Conservation (phyloP, 768 basidiomycete species). For the Leccinellum albellum region DNA sequence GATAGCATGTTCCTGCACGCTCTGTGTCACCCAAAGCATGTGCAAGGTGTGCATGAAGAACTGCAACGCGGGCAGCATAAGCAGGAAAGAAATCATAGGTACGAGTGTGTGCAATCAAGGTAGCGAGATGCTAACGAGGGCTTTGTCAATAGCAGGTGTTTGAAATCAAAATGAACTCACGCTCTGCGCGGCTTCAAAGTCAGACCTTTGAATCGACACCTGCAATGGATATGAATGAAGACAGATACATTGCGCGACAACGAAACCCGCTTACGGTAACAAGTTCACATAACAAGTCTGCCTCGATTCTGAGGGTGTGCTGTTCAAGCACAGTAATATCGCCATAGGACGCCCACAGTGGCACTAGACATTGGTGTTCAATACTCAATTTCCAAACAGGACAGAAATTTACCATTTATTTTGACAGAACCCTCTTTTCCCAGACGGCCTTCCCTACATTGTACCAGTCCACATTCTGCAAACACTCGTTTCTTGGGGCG, state of each 20-base stretch:
- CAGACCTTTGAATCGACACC: slow-evolving; percentile 65
- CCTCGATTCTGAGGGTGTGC: slow-evolving; percentile 58
- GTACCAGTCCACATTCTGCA: slow-evolving; percentile 55
- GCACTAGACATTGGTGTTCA: slow-evolving; percentile 36
- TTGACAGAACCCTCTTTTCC: slow-evolving; percentile 17
- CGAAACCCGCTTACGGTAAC: slow-evolving; percentile 45
- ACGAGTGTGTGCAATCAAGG: slow-evolving; percentile 60
- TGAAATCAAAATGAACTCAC: slow-evolving; percentile 31
- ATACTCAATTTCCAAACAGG: background rate
- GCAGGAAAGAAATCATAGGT: slow-evolving; percentile 50
- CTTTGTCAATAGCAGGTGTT: background rate
- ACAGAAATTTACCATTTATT: slow-evolving; percentile 12
- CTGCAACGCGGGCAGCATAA: slow-evolving; percentile 60
- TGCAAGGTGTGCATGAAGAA: slow-evolving; percentile 71
- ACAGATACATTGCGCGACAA: background rate
- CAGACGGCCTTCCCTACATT: slow-evolving; percentile 43
- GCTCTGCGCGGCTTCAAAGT: slow-evolving; percentile 60
- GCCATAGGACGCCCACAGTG: slow-evolving; percentile 48
- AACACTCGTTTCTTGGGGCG: slow-evolving; percentile 72
- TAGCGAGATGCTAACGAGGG: slow-evolving; percentile 34
- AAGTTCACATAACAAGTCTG: slow-evolving; percentile 69
- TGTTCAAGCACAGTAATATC: slow-evolving; percentile 49
- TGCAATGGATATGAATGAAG: slow-evolving; percentile 20
- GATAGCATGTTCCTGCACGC: slow-evolving; percentile 60
- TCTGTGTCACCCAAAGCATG: slow-evolving; percentile 56